Conservation (phyloP, 305 asterid genomes). For the Solanum hybrid region DNA sequence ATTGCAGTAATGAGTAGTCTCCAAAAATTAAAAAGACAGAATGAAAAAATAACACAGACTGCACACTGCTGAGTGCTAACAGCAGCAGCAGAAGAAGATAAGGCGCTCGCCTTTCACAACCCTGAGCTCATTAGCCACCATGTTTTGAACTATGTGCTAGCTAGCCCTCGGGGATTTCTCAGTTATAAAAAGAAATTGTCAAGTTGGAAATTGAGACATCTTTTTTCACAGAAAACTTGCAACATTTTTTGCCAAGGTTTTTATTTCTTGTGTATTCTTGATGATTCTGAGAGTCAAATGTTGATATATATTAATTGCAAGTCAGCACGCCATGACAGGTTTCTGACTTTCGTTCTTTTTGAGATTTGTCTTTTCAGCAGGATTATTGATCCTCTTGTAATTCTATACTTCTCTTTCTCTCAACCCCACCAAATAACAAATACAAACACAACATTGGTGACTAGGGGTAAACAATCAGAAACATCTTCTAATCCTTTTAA, state of each 20-base stretch:
- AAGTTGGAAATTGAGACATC: background rate
- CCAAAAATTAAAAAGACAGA: background rate
- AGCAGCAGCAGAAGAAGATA: background rate
- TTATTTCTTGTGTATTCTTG: background rate
- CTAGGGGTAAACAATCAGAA: background rate
- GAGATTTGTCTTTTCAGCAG: background rate
- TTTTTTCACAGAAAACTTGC: background rate
- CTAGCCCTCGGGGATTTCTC: background rate
- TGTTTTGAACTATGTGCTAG: background rate
- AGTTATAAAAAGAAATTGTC: background rate
- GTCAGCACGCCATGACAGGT: background rate
- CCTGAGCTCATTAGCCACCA: background rate
- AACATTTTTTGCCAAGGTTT: background rate
- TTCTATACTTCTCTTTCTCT: background rate
- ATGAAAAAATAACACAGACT: background rate
- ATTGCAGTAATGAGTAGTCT: background rate
- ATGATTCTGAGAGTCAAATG: background rate
- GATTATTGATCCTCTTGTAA: background rate
- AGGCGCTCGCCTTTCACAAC: background rate
- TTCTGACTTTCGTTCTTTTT: background rate
- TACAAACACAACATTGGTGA: background rate
- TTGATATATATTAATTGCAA: background rate
- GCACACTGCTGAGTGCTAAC: background rate
- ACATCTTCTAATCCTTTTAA: background rate
- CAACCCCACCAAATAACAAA: background rate